A percentile compares a stretch with the other conserved stretches of the same genome.
These are phyloP conservation scores for Achaetomium macrosporum DNA, from an alignment of 2,329 filamentous ascomycete species.

Conservation along the genomic window DNA sequence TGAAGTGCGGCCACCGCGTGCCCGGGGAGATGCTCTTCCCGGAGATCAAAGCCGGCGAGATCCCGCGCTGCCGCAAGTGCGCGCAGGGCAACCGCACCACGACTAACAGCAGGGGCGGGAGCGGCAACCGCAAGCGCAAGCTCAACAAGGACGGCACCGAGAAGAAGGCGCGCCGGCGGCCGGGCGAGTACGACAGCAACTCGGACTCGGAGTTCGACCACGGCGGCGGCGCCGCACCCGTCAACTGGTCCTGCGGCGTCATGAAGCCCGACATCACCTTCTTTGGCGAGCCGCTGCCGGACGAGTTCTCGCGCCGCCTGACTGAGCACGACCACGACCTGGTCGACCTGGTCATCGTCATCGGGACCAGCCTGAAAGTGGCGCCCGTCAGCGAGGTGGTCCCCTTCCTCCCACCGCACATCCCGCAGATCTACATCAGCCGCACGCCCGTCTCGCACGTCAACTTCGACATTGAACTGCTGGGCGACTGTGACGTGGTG, in stretches of 20 bases:
- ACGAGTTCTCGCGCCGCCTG: constrained; percentile 74
- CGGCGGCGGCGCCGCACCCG: constrained; percentile 31
- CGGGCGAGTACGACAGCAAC: constrained; percentile 36
- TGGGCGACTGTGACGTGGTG: constrained; percentile 92
- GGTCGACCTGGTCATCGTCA: constrained; percentile 88
- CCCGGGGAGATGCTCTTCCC: constrained; percentile 71
- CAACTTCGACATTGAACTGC: constrained; percentile 90
- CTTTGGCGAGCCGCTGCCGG: constrained; percentile 85
- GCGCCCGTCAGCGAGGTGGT: constrained; percentile 91
- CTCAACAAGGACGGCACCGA: constrained; percentile 38
- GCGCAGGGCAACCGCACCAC: constrained; percentile 46
- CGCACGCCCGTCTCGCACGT: constrained; percentile 80
- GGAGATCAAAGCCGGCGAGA: constrained; percentile 67
- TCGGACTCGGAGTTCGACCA: constrained; percentile 49
- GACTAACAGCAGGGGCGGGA: constrained; percentile 22
- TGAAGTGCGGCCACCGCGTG: constrained; percentile 71
- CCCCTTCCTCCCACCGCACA: constrained; percentile 66
- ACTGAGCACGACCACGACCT: constrained; percentile 73
- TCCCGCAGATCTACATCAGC: constrained; percentile 88
- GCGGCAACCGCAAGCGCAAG: constrained; percentile 43
- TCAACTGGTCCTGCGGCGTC: constrained; percentile 61
- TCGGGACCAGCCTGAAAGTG: constrained; percentile 93
- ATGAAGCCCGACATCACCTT: constrained; percentile 99
- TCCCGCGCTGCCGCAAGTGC: constrained; percentile 74
- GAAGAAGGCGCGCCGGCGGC: constrained; percentile 34